Evolutionary conservation across 345 rosid genomes (phyloP).

Genomic region (Kernera saxatilis): DNA sequence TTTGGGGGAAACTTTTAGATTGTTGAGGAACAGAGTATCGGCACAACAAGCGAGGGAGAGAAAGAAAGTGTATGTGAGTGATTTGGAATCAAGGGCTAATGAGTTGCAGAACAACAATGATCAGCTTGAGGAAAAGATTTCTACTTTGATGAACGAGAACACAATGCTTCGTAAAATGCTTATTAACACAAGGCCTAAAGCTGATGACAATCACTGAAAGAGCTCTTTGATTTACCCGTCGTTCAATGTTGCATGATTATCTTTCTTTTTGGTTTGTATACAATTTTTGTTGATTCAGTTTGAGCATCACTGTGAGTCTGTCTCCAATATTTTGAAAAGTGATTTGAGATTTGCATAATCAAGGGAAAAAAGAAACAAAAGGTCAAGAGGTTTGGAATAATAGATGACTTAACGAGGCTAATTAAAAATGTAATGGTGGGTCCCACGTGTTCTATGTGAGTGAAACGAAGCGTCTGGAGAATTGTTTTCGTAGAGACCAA

Average conservation of each 20-base stretch:
- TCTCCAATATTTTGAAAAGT: neutral
- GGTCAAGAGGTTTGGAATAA: neutral
- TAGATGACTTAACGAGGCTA: neutral
- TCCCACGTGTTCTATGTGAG: conserved; percentile 8
- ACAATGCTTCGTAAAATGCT: conserved; percentile 68
- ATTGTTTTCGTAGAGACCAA: conserved; percentile 19
- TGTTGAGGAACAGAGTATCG: conserved; percentile 73
- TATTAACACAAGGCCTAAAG: conserved; percentile 61
- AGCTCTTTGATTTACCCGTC: neutral
- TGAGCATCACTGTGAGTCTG: neutral
- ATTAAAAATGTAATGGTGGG: neutral
- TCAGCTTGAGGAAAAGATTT: conserved; percentile 61
- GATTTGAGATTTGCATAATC: neutral
- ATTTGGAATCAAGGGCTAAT: conserved; percentile 48
- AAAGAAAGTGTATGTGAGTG: conserved; percentile 66
- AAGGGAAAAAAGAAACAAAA: too few relatives aligned
- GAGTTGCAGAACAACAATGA: conserved; percentile 52
- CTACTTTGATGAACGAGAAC: conserved; percentile 62
- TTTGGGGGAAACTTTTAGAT: conserved; percentile 23
- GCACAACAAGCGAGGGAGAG: conserved; percentile 88
- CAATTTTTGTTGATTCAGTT: neutral
- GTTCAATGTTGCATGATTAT: neutral
- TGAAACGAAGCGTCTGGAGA: conserved; percentile 19
- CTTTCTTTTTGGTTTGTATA: neutral
- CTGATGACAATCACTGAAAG: conserved; percentile 36